Base-by-base conservation (phyloP, 2,329 filamentous ascomycete genomes). In the Pseudocercospora crystallina region DNA sequence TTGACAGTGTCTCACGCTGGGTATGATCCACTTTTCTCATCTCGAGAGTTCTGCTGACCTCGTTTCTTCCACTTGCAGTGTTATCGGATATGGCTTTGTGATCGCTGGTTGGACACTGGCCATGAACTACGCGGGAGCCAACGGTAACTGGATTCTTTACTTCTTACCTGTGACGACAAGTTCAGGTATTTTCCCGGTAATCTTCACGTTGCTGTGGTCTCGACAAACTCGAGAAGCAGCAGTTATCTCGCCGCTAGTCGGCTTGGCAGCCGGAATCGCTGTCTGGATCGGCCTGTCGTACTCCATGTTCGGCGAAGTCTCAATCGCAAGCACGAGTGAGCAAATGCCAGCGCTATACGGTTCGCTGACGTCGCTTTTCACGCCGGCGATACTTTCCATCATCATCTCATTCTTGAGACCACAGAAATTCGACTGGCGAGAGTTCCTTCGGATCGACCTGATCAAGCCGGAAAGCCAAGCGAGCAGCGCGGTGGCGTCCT, bases 91-190 rank as follows among this genome's bases (percentile, higher is more conserved):
- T 41, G 74, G 70, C 1, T 57, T 71, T 2, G 77, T 79, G 53
- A 76, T 78, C 54, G 71, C 74, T 0, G 75, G 67, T 0, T 70
- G 78, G 33, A 71, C 76, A 0, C 67, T 77, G 17, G 71, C 70
- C 13, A 63, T 79, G 5, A 71, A 78, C 42, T 77, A 78, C 48
- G 75, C 71, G 7, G 45, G 45, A 36, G 76, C 74, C 0, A 73
- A 74, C 35, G 76, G 75, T 64, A 78, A 71, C 33, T 79, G 75
- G 69, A 68, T 71, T n/a, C 65, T 65, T 2, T 74, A 74, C 55
- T 69, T 74, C 51, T 60, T 69, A 29, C 71, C 71, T 0, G 69
- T 75, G 12, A 63, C 74, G 17, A 66, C 71, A 7, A 73, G 71
- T 37, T 71, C 72, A 2, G 67, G 74, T 0, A 76, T 77, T 39